Base-by-base conservation (phyloP, 371 early-diverging fungal genomes). In the Zopfochytrium polystomum region DNA sequence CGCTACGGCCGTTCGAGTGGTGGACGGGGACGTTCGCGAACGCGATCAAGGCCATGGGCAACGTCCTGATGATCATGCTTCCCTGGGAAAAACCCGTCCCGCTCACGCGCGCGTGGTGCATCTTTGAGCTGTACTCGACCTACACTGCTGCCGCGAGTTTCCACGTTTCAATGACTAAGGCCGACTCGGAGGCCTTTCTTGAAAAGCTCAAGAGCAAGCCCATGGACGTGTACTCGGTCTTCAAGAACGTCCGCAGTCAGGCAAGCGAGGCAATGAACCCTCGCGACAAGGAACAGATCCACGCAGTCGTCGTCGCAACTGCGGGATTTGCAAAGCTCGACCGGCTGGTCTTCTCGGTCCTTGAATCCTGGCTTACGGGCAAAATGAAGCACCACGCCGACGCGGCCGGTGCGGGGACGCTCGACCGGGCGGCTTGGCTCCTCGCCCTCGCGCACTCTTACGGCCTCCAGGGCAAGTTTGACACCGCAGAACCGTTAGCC, bases 81-180 rank as follows among this genome's bases (percentile, higher is more conserved):
- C 70, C 70, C 1, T 65, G 65, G 65, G 44, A 62, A 27, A 32
- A 65, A 22, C 70, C 70, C 3, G 35, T 62, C n/a, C 51, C 62
- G 3, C 42, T 66, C 35, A 66, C 55, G 11, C 56, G 67, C 9
- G 61, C 53, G 15, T 63, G 63, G 63, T 63, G 63, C 44, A 23
- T 63, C 15, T 56, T 47, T 26, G 63, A 63, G 29, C 9, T 63
- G 13, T 62, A 33, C 26, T 22, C 55, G 1, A 43, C 29, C 22
- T 20, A 29, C 5, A 13, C 15, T 5, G 35, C 55, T 4, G 32
- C 31, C 11, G n/a, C 25, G 7, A 15, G 26, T 23, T 55, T 62
- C 27, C 47, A 53, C 32, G 55, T 62, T 45, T 46, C 62, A 1
- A 53, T 62, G 55, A 43, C 55, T n/a, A 15, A 42, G 5, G 26